Percentiles rank a stretch among this genome's conserved stretches.
Conservation (phyloP, 2,329 filamentous ascomycete genomes). For the Penicillium griseofulvum region DNA sequence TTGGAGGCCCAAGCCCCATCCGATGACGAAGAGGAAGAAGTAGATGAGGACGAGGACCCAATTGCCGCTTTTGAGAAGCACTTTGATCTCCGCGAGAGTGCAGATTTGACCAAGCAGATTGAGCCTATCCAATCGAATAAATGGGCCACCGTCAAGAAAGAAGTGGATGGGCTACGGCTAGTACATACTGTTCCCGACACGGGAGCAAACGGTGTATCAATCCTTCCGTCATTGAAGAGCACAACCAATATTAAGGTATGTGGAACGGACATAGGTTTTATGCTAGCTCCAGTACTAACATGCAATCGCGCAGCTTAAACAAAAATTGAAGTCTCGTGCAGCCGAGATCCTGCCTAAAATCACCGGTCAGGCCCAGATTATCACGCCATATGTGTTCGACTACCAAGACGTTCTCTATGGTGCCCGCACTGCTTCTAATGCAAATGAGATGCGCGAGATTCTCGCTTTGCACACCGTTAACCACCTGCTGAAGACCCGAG, state of each 20-base stretch:
- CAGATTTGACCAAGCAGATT: constrained; percentile 53
- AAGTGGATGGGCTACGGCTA: constrained; percentile 33
- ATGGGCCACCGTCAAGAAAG: constrained; percentile 48
- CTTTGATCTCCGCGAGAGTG: constrained; percentile 67
- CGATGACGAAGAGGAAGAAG: constrained; percentile 41
- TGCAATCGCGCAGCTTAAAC: constrained; percentile 62
- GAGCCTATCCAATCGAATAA: constrained; percentile 48
- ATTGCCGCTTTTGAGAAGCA: constrained; percentile 77
- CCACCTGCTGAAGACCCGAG: constrained; percentile 89
- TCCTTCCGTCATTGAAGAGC: constrained; percentile 32
- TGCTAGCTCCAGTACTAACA: not conserved
- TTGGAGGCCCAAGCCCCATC: constrained; percentile 51
- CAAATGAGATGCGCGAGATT: constrained; percentile 66
- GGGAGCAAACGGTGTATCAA: constrained; percentile 23
- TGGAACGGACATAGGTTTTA: not conserved
- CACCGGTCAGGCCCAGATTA: constrained; percentile 58
- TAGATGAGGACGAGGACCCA: constrained; percentile 40
- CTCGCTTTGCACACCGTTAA: constrained; percentile 83
- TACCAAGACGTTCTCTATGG: constrained; percentile 81
- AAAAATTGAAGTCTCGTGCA: constrained; percentile 60
- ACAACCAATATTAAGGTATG: constrained; percentile 38
- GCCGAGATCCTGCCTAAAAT: constrained; percentile 57
- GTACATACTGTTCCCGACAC: constrained; percentile 31
- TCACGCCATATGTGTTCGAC: constrained; percentile 72
- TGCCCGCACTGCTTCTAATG: constrained; percentile 67